Base-by-base conservation (phyloP, 2,329 filamentous ascomycete species). In the Aspergillus fumigatus region DNA sequence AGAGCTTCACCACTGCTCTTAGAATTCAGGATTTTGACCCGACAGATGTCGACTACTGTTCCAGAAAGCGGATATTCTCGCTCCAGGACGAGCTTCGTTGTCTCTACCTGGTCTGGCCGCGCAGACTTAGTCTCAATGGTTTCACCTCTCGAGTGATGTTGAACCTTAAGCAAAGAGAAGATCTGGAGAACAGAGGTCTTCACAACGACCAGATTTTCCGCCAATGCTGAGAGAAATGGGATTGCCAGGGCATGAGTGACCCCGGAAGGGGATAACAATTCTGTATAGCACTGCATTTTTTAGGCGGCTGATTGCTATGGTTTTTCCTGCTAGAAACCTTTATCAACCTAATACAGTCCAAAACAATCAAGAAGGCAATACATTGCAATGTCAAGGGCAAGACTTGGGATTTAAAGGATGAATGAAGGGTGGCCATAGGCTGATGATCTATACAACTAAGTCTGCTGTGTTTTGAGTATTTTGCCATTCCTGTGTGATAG, bases 241-340 rank as follows among this genome's bases (percentile, higher is more conserved):
- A 96, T 77, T 58, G 81, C 84, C 68, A 97, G 78, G 62, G 92
- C 90, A 78, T 96, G 89, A 69, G 91, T 92, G 77, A 97, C 92
- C 73, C 92, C 92, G 73, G 92, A 95, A 54, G 94, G 92, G 79
- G 93, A 89, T 74, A 91, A 87, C 73, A 99, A 82, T 82, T 99
- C 94, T 70, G 91, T 92, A 79, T 97, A 97, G 82, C 91, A 96
- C 84, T 97, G 93, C 93, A 97, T 97, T 58, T 57, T 32, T 17
- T 38, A 14, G 17, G 32, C 3, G 32, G 32, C 32, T 6, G 32
- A 38, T 47, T 47, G 11, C 8, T 21, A 47, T 47, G 21, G 43
- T 1, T 49, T 50, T 49, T 23, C 48, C 7, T 32, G 10, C 43
- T 14, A 25, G 21, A 29, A 38, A 21, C 43, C 35, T 32, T 48